A percentile compares a stretch with the other conserved stretches of the same genome.
phyloP scores from a whole-genome alignment of 805 yeast genomes.

The Candida odintsovae region DNA sequence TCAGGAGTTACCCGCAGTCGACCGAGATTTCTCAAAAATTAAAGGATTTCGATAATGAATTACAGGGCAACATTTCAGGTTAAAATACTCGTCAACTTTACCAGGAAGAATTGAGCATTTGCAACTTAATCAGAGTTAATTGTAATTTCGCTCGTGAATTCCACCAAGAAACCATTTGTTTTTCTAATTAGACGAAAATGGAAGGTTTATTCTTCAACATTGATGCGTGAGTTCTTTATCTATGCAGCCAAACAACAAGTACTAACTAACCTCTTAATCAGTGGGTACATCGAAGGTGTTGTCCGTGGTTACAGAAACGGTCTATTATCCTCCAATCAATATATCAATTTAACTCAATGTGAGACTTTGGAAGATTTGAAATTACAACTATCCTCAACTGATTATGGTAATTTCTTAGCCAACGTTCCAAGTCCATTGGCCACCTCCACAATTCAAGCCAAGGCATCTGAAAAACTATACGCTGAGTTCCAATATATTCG shows the following conservation, averaged over 20 bases:
- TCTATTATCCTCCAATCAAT: constrained; percentile 69
- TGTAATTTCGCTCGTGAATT: background rate
- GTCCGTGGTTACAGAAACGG: constrained; percentile 93
- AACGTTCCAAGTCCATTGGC: constrained; percentile 79
- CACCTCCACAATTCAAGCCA: constrained; percentile 80
- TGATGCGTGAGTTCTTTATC: constrained; percentile 37
- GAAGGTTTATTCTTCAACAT: constrained; percentile 92
- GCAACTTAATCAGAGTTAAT: background rate
- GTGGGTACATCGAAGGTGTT: constrained; percentile 88
- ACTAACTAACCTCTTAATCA: constrained; percentile 19
- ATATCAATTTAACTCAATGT: constrained; percentile 91
- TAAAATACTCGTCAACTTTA: background rate
- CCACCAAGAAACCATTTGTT: background rate
- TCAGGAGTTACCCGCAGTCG: background rate
- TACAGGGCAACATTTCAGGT: background rate
- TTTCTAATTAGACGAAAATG: constrained; percentile 38
- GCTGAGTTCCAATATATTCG: constrained; percentile 82
- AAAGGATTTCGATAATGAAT: background rate
- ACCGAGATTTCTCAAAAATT: background rate
- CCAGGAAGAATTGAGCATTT: background rate
- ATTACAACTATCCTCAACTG: constrained; percentile 91
- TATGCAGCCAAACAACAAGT: background rate
- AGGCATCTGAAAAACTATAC: constrained; percentile 66
- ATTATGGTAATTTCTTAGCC: constrained; percentile 85
- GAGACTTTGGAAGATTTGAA: constrained; percentile 92